phyloP scores from a whole-genome alignment of 2,329 filamentous ascomycete species.

The Chalaropsis thielavioides region DNA sequence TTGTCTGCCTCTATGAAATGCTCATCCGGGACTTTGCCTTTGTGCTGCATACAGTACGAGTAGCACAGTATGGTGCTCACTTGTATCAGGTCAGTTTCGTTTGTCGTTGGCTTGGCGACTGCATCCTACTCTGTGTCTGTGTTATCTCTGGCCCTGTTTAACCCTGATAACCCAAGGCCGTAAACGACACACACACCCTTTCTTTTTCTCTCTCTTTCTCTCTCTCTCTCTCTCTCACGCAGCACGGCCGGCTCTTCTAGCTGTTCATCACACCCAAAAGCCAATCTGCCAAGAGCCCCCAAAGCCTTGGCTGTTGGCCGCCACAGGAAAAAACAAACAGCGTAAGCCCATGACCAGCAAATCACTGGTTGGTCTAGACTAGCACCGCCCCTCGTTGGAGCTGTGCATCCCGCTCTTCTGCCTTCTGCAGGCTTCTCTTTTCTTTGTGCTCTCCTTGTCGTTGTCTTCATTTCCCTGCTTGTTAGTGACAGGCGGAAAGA shows the following conservation, averaged over 20 bases:
- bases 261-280: not conserved
- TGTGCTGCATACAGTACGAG: not conserved
- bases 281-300: not conserved
- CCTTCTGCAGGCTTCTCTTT: not conserved
- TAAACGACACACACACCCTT: not conserved
- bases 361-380: not conserved
- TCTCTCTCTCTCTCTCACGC: not conserved
- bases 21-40: not conserved
- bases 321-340: not conserved
- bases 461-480: not conserved
- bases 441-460: not conserved
- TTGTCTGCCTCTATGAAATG: not conserved
- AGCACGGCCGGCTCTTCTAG: no score
- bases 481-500: not conserved
- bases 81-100: not conserved
- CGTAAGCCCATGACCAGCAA: not conserved
- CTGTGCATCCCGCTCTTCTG: no score
- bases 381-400: not conserved
- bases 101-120: slow-evolving; percentile 5
- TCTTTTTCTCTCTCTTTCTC: not conserved
- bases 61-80: not conserved
- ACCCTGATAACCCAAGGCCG: not conserved
- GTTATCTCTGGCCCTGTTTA: not conserved
- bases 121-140: not conserved
- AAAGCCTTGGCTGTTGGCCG: not conserved